Evolutionary conservation across 2,329 filamentous ascomycete species (phyloP).

Genomic region (Chaetomium strumarium): DNA sequence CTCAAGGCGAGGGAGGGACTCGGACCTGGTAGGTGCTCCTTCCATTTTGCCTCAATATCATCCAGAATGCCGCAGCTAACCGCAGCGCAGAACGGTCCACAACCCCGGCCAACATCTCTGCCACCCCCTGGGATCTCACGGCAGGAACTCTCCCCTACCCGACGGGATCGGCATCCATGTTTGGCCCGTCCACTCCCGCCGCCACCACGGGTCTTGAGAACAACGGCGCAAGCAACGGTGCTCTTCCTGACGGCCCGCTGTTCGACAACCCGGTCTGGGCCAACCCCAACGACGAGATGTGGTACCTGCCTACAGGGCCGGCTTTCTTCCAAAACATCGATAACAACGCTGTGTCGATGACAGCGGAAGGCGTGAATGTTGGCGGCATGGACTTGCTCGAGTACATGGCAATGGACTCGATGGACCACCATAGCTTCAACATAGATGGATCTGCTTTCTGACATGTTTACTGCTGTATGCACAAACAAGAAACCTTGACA

Average conservation of each 20-base stretch:
- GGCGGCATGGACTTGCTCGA: slow-evolving; percentile 62
- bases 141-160: slow-evolving; percentile 51
- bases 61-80: slow-evolving; percentile 10
- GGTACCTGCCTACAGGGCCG: slow-evolving; percentile 59
- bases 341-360: slow-evolving; percentile 57
- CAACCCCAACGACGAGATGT: slow-evolving; percentile 54
- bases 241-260: slow-evolving; percentile 24
- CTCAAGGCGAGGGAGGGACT: slow-evolving; percentile 37
- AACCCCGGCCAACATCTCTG: slow-evolving; percentile 51
- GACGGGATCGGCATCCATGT: slow-evolving; percentile 39
- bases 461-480: too few relatives aligned
- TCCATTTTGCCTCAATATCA: background rate
- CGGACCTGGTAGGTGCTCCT: slow-evolving; percentile 32
- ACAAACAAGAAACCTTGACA: too few relatives aligned
- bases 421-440: slow-evolving; percentile 18
- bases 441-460: slow-evolving; percentile 18
- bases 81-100: slow-evolving; percentile 32
- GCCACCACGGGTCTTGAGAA: slow-evolving; percentile 26
- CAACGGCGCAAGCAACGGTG: slow-evolving; percentile 2
- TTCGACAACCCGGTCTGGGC: slow-evolving; percentile 49
- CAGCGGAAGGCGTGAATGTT: slow-evolving; percentile 60
- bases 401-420: slow-evolving; percentile 58
- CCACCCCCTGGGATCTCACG: slow-evolving; percentile 56
- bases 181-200: slow-evolving; percentile 46
- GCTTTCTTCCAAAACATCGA: slow-evolving; percentile 61